A percentile compares a stretch with the other conserved stretches of the same genome.
Conservation (phyloP, 805 yeast genomes). For the Yamadazyma olivae region DNA sequence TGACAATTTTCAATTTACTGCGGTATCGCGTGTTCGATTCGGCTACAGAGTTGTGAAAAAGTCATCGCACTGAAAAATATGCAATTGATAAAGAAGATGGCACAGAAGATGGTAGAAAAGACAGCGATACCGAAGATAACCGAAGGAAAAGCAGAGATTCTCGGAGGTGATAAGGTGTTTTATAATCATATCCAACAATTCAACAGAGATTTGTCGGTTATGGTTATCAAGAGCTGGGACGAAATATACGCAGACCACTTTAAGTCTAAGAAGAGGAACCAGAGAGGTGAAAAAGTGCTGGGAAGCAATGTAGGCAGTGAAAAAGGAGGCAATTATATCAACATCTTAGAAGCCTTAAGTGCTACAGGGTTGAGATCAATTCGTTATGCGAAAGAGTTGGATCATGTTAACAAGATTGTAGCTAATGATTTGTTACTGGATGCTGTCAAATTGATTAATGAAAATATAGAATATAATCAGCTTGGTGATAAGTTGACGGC, state of each 20-base stretch:
- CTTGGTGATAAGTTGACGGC: slow-evolving; percentile 57
- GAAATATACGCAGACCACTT: slow-evolving; percentile 25
- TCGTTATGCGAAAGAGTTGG: slow-evolving; percentile 89
- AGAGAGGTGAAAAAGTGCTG: slow-evolving; percentile 9
- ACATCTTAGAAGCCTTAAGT: slow-evolving; percentile 83
- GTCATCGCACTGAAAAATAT: no score
- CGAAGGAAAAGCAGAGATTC: slow-evolving; percentile 84
- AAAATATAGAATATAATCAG: slow-evolving; percentile 68
- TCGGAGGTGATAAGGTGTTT: slow-evolving; percentile 79
- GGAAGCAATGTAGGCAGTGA: slow-evolving; percentile 2
- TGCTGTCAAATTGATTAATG: slow-evolving; percentile 78
- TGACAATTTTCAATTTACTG: neutral
- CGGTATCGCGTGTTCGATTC: no score
- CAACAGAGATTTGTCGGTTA: slow-evolving; percentile 85
- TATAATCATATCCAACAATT: slow-evolving; percentile 97
- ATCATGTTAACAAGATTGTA: slow-evolving; percentile 63
- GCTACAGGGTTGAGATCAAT: slow-evolving; percentile 96
- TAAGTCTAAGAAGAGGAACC: slow-evolving; percentile 11
- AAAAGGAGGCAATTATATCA: slow-evolving; percentile 36
- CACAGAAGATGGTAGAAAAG: slow-evolving; percentile 10
- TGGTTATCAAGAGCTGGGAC: slow-evolving; percentile 85
- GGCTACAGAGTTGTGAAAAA: no score
- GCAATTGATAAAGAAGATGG: no score
- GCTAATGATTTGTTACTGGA: slow-evolving; percentile 88
- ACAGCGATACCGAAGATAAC: no score